Base-by-base conservation (phyloP, 2,329 filamentous ascomycete species). In the Fusarium sp. region DNA sequence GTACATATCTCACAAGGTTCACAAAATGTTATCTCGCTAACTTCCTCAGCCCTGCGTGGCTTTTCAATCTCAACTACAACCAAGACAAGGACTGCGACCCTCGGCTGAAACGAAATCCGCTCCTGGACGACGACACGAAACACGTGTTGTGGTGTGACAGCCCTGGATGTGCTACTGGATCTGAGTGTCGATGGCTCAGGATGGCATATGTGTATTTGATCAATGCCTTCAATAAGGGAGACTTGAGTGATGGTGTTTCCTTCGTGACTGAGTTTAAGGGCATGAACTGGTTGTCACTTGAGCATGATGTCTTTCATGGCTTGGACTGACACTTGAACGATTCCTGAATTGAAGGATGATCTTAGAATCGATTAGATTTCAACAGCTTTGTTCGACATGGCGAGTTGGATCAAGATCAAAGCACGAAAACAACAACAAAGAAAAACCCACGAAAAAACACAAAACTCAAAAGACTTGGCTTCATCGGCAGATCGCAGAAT, bases 81-180 rank as follows among this genome's bases (percentile, higher is more conserved):
- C 29, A 24, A 8, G 48, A 38, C 4, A 11, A 39, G 5, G 37
- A 52, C 9, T 56, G 43, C 24, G 18, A 49, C n/a, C 3, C 43
- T 2, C 31, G 43, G 1, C 33, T 56, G 11, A 37, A 39, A 21
- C 20, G 43, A 26, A 43, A 60, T 26, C 46, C 59, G 3, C 39
- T 29, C 5, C 6, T 60, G 3, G 12, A 47, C 23, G 28, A 47
- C 16, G 20, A 13, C 5, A 53, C 12, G 21, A 53, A 46, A 20
- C 39, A 60, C 16, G 8, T 59, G 1, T 39, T 60, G 3, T 60
- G 46, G 59, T 63, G 59, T n/a, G 26, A 29, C 21, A 53, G 18
- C 2, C 13, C 38, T 13, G 33, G 59, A 8, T 62, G 59, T 20
- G 46, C 28, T 11, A 59, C 55, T 0, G 46, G 46, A 2, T 53